phyloP scores from a whole-genome alignment of 2,329 filamentous ascomycete genomes.

The Claviceps maximensis region DNA sequence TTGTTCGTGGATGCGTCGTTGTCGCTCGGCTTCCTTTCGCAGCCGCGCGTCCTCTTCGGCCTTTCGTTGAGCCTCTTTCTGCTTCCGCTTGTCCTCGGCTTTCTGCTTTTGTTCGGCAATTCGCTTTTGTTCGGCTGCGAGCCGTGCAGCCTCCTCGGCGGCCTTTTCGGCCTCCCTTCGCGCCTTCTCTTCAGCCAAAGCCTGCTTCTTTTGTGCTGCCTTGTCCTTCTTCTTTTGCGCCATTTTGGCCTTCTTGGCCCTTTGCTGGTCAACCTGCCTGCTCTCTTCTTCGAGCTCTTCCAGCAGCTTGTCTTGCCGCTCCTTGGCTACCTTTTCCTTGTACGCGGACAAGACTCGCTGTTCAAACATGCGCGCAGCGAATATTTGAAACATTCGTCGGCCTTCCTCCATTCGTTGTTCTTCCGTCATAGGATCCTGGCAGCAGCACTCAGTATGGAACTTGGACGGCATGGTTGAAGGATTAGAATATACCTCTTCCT shows the following conservation, averaged over 20 bases:
- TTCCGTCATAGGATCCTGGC: conserved; percentile 89
- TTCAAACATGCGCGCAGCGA: conserved; percentile 98
- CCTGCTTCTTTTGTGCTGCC: conserved; percentile 76
- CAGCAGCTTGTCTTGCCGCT: conserved; percentile 80
- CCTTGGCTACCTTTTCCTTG: conserved; percentile 87
- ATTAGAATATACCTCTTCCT: conserved; percentile 58
- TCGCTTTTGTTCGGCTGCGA: conserved; percentile 64
- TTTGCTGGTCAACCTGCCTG: conserved; percentile 60
- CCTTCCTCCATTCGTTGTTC: conserved; percentile 99
- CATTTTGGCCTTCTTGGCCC: conserved; percentile 86
- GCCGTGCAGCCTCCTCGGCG: conserved; percentile 66
- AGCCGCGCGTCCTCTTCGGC: conserved; percentile 79
- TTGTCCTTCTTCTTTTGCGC: conserved; percentile 94
- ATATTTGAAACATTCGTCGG: conserved; percentile 97
- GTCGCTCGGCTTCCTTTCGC: conserved; percentile 74
- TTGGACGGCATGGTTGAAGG: conserved; percentile 25
- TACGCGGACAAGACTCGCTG: conserved; percentile 95
- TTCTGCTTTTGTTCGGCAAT: conserved; percentile 68
- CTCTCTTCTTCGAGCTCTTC: conserved; percentile 85
- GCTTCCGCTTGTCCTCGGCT: conserved; percentile 81
- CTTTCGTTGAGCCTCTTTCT: conserved; percentile 81
- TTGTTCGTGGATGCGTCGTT: conserved; percentile 68
- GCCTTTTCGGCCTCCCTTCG: conserved; percentile 79
- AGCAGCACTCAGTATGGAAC: conserved; percentile 31
- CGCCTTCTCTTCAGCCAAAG: conserved; percentile 81